Base-by-base conservation (phyloP, 345 rosid species). In the Hirschfeldia incana region DNA sequence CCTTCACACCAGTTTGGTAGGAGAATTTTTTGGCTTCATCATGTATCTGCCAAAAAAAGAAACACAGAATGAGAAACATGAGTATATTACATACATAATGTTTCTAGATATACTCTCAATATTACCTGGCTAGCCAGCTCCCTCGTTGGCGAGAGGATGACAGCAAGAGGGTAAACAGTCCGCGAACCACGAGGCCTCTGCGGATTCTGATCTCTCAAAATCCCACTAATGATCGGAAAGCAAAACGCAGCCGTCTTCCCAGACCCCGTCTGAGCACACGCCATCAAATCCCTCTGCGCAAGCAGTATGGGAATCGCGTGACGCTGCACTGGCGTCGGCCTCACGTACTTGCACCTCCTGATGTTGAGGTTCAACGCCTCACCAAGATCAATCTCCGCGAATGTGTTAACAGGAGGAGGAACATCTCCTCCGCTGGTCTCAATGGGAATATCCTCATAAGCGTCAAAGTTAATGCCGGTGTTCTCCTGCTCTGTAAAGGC, bases 171-270 rank as follows among this genome's bases (percentile, higher is more conserved):
- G 81, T 84, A 93, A 8, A 86, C 99, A 0, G 94, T 90, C 1
- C 97, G 86, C n/a, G 91, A 90, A 21, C 97, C 97, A 66, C 90
- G 98, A 5, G 97, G 98, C 74, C 92, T 88, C 74, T 96, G 94
- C 49, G 76, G 73, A 34, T 59, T 83, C 65, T 85, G 94, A 51
- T 85, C 89, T 75, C 65, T 87, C 95, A 92, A 92, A 62, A 96
- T 96, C 75, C 98, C 98, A 70, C 93, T 91, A 65, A 96, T 96
- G 49, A 96, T 89, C 6, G 99, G 99, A 73, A 96, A 96, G 79
- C 99, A 96, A 74, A 96, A 96, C 4, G 99, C 99, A 73, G 99
- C 99, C 0, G 99, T 96, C 91, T 96, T 96, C 28, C 99, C 99
- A 55, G 99, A 96, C 46, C 99, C 99, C 57, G 99, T 96, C 85